A percentile compares a stretch with the other conserved stretches of the same genome.
Evolutionary conservation across 1,284 basidiomycete species (phyloP).

Genomic region (Entoloma clypeatum): DNA sequence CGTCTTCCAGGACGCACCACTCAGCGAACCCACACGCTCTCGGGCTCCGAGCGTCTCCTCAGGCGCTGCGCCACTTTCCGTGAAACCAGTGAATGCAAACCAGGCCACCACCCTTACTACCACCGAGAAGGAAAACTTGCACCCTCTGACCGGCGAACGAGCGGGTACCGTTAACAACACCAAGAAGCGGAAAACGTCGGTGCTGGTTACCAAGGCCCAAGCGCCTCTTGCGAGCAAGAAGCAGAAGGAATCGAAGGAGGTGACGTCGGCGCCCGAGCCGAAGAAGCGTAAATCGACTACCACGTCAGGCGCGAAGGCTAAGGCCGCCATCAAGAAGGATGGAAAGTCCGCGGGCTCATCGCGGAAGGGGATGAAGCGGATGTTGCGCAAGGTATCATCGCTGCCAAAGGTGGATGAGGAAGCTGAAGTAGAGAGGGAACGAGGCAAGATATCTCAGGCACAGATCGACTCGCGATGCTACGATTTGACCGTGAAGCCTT

Average conservation of each 20-base stretch:
- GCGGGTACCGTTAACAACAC: constrained; percentile 36
- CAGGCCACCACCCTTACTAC: constrained; percentile 32
- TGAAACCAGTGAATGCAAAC: constrained; percentile 16
- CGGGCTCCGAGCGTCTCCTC: constrained; percentile 26
- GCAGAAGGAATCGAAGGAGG: constrained; percentile 36
- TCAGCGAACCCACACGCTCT: constrained; percentile 25
- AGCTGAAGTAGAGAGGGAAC: constrained; percentile 22
- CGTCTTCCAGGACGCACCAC: constrained; percentile 58
- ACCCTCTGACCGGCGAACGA: constrained; percentile 66
- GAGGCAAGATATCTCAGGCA: constrained; percentile 27
- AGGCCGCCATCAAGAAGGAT: constrained; percentile 31
- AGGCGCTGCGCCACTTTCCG: constrained; percentile 23
- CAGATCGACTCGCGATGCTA: constrained; percentile 55
- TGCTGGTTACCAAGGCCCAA: constrained; percentile 51
- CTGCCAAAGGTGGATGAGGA: constrained; percentile 39
- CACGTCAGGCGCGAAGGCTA: constrained; percentile 29
- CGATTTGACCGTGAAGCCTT: constrained; percentile 58
- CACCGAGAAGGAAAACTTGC: constrained; percentile 71
- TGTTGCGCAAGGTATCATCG: constrained; percentile 38
- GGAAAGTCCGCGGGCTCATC: constrained; percentile 27
- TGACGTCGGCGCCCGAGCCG: constrained; percentile 32
- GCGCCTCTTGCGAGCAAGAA: constrained; percentile 41
- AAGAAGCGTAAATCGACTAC: constrained; percentile 58
- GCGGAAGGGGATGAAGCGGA: constrained; percentile 33
- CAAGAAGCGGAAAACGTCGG: constrained; percentile 63